These are phyloP conservation scores for Cyberlindnera maclurae DNA, from an alignment of 805 yeast genomes.

Conservation along the genomic window DNA sequence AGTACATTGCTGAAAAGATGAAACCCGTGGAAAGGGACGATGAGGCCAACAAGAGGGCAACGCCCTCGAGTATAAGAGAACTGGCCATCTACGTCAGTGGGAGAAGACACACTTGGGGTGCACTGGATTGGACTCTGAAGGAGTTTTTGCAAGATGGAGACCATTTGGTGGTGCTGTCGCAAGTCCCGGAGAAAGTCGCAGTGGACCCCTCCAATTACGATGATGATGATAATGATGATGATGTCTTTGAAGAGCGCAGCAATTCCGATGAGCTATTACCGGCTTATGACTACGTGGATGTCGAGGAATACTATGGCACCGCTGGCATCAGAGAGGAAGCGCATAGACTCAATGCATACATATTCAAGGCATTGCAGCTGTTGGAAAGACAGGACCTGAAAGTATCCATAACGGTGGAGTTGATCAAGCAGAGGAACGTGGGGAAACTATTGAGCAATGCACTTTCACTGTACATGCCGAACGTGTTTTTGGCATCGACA, in stretches of 20 bases:
- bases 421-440: slow-evolving; percentile 16
- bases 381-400: slow-evolving; percentile 11
- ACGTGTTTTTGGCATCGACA: slow-evolving; percentile 14
- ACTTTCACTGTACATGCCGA: slow-evolving; percentile 16
- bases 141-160: slow-evolving; percentile 20
- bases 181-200: slow-evolving; percentile 14
- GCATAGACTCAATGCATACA: slow-evolving; percentile 10
- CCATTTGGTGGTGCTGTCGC: slow-evolving; percentile 15
- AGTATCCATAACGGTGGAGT: slow-evolving; percentile 19
- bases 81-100: slow-evolving; percentile 20
- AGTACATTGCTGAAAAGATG: slow-evolving; percentile 5
- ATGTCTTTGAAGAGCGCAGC: not conserved
- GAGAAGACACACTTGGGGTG: slow-evolving; percentile 19
- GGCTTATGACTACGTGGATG: slow-evolving; percentile 8
- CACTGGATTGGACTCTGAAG: slow-evolving; percentile 20
- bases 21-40: not conserved
- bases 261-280: slow-evolving; percentile 2
- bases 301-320: slow-evolving; percentile 9
- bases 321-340: slow-evolving; percentile 11
- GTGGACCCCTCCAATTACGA: slow-evolving; percentile 4
- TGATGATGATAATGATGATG: slow-evolving; percentile 2
- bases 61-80: slow-evolving; percentile 18
- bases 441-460: slow-evolving; percentile 13
- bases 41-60: not conserved
- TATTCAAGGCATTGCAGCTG: slow-evolving; percentile 10